Evolutionary conservation across 305 asterid species (phyloP).

Genomic region (Fraxinus albicans): DNA sequence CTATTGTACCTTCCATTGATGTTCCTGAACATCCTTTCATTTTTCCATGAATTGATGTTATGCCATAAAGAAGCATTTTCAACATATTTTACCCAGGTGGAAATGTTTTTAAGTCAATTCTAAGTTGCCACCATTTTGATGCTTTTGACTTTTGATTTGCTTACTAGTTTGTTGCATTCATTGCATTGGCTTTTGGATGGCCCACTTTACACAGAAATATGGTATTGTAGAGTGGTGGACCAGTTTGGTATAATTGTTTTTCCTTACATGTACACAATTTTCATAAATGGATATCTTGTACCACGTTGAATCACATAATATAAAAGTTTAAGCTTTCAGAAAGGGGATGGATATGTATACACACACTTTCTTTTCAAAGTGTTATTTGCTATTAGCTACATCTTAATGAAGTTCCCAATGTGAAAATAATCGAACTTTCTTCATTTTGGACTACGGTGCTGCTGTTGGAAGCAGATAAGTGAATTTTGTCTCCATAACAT

Average conservation of each 20-base stretch:
- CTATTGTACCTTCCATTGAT: neutral
- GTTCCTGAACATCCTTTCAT: neutral
- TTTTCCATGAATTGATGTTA: neutral
- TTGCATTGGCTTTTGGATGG: neutral
- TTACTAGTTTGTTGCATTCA: neutral
- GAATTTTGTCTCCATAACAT: neutral
- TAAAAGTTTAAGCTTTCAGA: neutral
- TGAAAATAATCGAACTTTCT: neutral
- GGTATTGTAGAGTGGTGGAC: neutral
- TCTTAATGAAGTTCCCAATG: neutral
- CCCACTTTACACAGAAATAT: neutral
- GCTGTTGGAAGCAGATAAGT: neutral
- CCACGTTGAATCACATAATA: neutral
- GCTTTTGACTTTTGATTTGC: neutral
- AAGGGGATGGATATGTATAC: neutral
- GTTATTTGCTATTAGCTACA: neutral
- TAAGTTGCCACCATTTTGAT: neutral
- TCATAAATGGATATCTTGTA: neutral
- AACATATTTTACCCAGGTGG: slow-evolving; percentile 3
- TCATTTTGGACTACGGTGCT: neutral
- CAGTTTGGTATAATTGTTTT: neutral
- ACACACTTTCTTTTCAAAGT: neutral
- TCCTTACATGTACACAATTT: neutral
- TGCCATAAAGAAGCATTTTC: neutral
- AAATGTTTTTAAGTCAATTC: slow-evolving; percentile 8